A percentile compares a stretch with the other conserved stretches of the same genome.
These are phyloP conservation scores for Boletus rex-veris DNA, from an alignment of 768 basidiomycete genomes.

Conservation along the genomic window DNA sequence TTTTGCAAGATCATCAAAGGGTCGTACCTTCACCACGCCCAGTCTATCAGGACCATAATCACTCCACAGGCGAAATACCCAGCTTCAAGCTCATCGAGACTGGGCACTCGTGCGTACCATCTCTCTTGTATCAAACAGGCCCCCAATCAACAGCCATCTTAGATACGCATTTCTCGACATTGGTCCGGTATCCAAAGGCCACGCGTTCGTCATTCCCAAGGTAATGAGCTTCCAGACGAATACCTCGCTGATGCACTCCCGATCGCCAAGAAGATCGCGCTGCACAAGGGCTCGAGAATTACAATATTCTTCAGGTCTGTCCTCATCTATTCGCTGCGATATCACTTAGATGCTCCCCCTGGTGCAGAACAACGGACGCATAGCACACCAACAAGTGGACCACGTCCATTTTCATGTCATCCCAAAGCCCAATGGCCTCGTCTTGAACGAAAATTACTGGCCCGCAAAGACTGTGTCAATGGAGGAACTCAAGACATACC, in stretches of 20 bases:
- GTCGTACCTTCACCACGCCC: constrained; percentile 20
- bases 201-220: constrained; percentile 90
- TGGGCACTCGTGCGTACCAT: constrained; percentile 52
- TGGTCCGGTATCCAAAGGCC: constrained; percentile 83
- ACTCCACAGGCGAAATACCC: constrained; percentile 74
- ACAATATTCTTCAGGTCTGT: constrained; percentile 76
- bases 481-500: constrained; percentile 25
- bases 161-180: constrained; percentile 93
- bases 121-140: not conserved
- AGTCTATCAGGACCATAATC: not conserved
- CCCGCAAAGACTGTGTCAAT: constrained; percentile 14
- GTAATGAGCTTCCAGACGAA: constrained; percentile 84
- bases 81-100: constrained; percentile 83
- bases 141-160: not conserved
- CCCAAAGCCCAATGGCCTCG: constrained; percentile 82
- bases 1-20: constrained; percentile 98
- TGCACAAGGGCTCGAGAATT: constrained; percentile 71
- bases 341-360: not conserved
- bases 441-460: constrained; percentile 59
- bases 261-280: constrained; percentile 82
- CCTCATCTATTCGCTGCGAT: not conserved
- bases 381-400: constrained; percentile 68
- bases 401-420: constrained; percentile 96
- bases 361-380: constrained; percentile 61
- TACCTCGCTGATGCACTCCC: constrained; percentile 74